Percentiles rank a stretch among this genome's conserved stretches.
phyloP scores from a whole-genome alignment of 345 rosid genomes.

The Dovyalis caffra region DNA sequence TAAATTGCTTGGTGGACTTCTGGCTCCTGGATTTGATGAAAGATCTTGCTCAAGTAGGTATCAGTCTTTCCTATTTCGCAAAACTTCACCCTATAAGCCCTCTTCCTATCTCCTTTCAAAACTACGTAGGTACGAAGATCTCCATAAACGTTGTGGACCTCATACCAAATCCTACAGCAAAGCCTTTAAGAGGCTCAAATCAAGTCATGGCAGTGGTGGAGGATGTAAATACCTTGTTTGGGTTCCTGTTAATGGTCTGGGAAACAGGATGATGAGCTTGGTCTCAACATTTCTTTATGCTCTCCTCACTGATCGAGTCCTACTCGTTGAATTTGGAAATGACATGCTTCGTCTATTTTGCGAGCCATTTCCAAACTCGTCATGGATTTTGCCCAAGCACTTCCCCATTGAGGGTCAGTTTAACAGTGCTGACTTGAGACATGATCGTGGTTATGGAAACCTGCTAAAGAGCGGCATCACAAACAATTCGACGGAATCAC shows the following conservation, averaged over 20 bases:
- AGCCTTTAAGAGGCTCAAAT: background rate
- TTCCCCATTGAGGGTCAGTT: slow-evolving; percentile 7
- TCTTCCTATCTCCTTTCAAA: slow-evolving; percentile 17
- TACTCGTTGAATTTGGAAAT: slow-evolving; percentile 8
- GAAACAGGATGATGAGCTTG: slow-evolving; percentile 29
- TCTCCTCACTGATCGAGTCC: slow-evolving; percentile 20
- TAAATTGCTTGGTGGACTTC: slow-evolving; percentile 6
- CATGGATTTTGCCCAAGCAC: slow-evolving; percentile 21
- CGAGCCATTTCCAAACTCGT: slow-evolving; percentile 23
- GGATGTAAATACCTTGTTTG: slow-evolving; percentile 22
- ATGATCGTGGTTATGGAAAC: slow-evolving; percentile 10
- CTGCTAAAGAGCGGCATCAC: background rate
- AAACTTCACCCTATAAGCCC: slow-evolving; percentile 18
- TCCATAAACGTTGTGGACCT: slow-evolving; percentile 27
- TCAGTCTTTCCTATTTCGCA: slow-evolving; percentile 9
- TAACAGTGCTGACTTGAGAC: background rate
- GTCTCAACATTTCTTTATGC: slow-evolving; percentile 26
- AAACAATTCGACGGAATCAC: background rate
- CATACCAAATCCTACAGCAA: slow-evolving; percentile 7
- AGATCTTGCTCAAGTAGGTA: slow-evolving; percentile 25
- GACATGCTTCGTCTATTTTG: slow-evolving; percentile 29
- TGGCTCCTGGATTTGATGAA: slow-evolving; percentile 18
- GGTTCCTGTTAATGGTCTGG: slow-evolving; percentile 24
- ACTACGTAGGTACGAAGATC: slow-evolving; percentile 22
- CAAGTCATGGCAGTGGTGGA: background rate